Base-by-base conservation (phyloP, 2,329 filamentous ascomycete species). In the Monosporascus sp. region DNA sequence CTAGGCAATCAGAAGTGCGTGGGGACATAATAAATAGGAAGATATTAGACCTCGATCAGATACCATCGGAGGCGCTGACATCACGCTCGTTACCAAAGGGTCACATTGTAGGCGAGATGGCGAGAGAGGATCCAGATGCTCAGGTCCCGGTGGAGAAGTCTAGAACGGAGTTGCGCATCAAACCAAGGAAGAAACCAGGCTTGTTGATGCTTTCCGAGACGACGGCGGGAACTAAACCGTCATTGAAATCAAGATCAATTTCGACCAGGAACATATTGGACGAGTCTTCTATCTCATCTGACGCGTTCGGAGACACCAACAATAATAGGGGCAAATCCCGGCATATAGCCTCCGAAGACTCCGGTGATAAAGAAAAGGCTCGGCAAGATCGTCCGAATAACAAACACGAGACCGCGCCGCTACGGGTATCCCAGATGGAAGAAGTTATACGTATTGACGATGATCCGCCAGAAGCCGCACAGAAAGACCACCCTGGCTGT, bases 111-210 rank as follows among this genome's bases (percentile, higher is more conserved):
- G 54, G 52, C 43, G 14, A 59, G 48, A 52, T 50, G 35, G 41
- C 3, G 5, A 38, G 31, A 17, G 17, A 48, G 7, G 15, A n/a
- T n/a, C 35, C n/a, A 1, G 52, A 48, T 45, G 46, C 31, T 43
- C 39, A 48, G 35, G 49, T 52, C 27, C 3, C 44, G 41, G 51
- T 41, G n/a, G 53, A 58, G 17, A 61, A 71, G 52, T 70, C 66
- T 8, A 73, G 72, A 48, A 76, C 76, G 18, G 74, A 77, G 55
- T 64, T 81, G 37, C 72, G 73, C 7, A 76, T 81, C 50, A 75
- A 70, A 54, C 67, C 76, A 18, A 70, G 73, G 53, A 73, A 74
- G 54, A 76, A 74, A 54, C 71, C 77, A 50, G 78, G 79, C 2
- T 60, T 82, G 7, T 60, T 81, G 44, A 70, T 80, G 65, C 50